Evolutionary conservation across 768 basidiomycete species (phyloP).

Genomic region (Hygrocybe punicea): DNA sequence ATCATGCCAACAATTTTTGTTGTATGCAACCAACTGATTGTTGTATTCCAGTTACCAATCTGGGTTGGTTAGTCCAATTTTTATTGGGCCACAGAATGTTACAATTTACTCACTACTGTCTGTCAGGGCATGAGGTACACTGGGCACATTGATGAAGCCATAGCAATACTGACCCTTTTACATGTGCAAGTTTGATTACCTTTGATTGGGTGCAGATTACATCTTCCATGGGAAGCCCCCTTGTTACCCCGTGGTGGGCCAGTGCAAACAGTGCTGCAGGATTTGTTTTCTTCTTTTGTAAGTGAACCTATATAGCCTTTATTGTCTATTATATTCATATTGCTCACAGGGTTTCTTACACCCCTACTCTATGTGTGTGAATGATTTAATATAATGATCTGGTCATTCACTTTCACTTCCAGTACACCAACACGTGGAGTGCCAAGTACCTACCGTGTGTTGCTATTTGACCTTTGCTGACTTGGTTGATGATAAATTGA

Average conservation of each 20-base stretch:
- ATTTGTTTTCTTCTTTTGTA: slow-evolving; percentile 68
- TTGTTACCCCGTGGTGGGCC: slow-evolving; percentile 82
- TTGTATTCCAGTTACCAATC: slow-evolving; percentile 14
- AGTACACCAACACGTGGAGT: slow-evolving; percentile 65
- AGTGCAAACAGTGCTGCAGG: slow-evolving; percentile 64
- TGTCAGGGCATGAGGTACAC: slow-evolving; percentile 12
- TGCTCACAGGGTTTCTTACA: slow-evolving; percentile 46
- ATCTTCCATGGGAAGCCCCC: slow-evolving; percentile 69
- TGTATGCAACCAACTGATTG: background rate
- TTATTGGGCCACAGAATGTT: background rate
- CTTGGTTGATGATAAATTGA: too few relatives aligned
- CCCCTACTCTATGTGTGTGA: slow-evolving; percentile 58
- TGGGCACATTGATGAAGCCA: slow-evolving; percentile 34
- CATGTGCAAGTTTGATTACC: slow-evolving; percentile 69
- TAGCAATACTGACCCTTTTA: too few relatives aligned
- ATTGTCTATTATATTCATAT: background rate
- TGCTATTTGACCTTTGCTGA: slow-evolving; percentile 13
- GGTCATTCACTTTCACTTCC: background rate
- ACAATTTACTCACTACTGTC: background rate
- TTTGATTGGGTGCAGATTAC: slow-evolving; percentile 77
- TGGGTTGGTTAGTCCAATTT: slow-evolving; percentile 12
- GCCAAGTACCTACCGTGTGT: slow-evolving; percentile 48
- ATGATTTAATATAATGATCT: slow-evolving; percentile 13
- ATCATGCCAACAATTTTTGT: background rate
- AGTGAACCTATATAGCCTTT: slow-evolving; percentile 13